Evolutionary conservation across 2,329 filamentous ascomycete species (phyloP).

Genomic region (Coniochaeta sp.): DNA sequence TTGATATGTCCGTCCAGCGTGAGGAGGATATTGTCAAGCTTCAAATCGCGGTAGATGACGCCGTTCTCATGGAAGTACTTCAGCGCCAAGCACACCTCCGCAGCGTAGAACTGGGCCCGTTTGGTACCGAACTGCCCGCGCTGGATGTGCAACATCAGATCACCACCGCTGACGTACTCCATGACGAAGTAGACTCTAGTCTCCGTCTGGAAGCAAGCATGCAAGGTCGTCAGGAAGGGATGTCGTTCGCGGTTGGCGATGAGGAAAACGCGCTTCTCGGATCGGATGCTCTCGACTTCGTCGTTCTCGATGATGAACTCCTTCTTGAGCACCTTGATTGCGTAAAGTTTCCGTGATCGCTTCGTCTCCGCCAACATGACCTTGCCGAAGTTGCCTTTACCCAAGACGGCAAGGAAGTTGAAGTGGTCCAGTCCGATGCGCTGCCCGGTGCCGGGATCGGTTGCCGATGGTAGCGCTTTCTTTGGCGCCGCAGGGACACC

Average conservation of each 20-base stretch:
- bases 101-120: conserved; percentile 96
- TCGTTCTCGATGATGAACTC: conserved; percentile 99
- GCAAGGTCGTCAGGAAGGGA: conserved; percentile 88
- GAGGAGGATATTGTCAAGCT: conserved; percentile 85
- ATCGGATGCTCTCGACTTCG: conserved; percentile 95
- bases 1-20: conserved; percentile 97
- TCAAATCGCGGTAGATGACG: conserved; percentile 96
- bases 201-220: conserved; percentile 98
- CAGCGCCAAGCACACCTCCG: conserved; percentile 90
- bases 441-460: conserved; percentile 64
- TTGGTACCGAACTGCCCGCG: conserved; percentile 93
- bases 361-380: conserved; percentile 99
- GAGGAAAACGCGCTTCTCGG: conserved; percentile 94
- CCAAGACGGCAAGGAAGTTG: conserved; percentile 96
- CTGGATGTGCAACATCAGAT: conserved; percentile 98
- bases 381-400: conserved; percentile 99
- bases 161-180: conserved; percentile 98
- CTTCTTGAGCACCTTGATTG: conserved; percentile 98
- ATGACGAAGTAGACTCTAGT: conserved; percentile 98
- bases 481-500: conserved; percentile 28
- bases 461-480: conserved; percentile 64
- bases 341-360: conserved; percentile 82
- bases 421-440: conserved; percentile 96
- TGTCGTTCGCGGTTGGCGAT: conserved; percentile 96
- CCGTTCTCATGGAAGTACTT: conserved; percentile 99